These are phyloP conservation scores for Leersia perrieri DNA, from an alignment of 176 grass and related monocot species.

Conservation along the genomic window DNA sequence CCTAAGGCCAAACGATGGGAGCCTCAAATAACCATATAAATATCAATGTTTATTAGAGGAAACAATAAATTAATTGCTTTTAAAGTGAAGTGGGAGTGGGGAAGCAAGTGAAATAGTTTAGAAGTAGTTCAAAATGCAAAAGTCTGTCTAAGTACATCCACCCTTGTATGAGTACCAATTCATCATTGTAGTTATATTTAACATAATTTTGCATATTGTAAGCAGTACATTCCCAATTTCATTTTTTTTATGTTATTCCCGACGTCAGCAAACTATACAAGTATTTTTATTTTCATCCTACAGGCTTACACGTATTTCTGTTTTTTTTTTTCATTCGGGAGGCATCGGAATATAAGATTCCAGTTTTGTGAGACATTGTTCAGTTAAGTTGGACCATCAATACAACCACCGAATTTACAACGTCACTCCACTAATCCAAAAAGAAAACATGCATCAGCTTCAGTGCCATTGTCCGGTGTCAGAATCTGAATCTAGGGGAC, in stretches of 20 bases:
- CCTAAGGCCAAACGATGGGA: too few species aligned
- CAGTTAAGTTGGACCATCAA: constrained; percentile 38
- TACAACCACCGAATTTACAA: constrained; percentile 44
- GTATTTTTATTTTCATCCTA: background rate
- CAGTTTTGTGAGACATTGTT: constrained; percentile 8
- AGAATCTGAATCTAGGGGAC: constrained; percentile 46
- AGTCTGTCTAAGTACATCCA: background rate
- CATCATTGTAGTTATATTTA: background rate
- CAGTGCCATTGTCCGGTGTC: background rate
- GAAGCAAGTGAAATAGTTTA: background rate
- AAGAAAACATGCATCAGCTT: constrained; percentile 17
- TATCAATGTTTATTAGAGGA: too few species aligned
- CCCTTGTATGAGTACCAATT: background rate
- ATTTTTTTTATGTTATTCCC: background rate
- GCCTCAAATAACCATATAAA: too few species aligned
- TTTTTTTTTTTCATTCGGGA: too few species aligned
- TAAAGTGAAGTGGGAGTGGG: background rate
- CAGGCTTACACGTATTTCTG: too few species aligned
- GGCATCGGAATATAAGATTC: constrained; percentile 20
- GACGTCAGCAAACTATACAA: constrained; percentile 19
- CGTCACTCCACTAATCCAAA: constrained; percentile 38
- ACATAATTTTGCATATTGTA: background rate
- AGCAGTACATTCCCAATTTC: background rate
- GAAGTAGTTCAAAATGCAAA: background rate
- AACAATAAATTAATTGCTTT: background rate